Base-by-base conservation (phyloP, 164 flowering plant genomes). In the Protea cynaroides region DNA sequence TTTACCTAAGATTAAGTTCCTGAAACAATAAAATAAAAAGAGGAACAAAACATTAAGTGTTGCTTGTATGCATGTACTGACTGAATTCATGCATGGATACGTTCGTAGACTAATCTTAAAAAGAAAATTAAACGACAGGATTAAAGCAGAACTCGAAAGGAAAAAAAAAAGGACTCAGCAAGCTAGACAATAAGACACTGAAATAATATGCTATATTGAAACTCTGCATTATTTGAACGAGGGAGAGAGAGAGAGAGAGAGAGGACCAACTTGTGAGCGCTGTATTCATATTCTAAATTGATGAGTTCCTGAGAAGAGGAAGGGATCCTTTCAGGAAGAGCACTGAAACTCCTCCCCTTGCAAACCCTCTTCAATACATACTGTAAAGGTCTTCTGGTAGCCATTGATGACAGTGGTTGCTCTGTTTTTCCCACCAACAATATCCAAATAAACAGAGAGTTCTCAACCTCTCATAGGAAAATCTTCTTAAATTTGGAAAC, bases 231-330 rank as follows among this genome's bases (percentile, higher is more conserved):
- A 24, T 24, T 52, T 23, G 38, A 61, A 49, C 25, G 15, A 19
- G 8, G 34, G n/a, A 59, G 58, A 50, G 59, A 65, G 23, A 65
- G 58, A 57, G 60, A 64, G 63, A 64, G 43, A 54, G 36, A 40
- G 40, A 46, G 49, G 18, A 46, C 69, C 19, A 24, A 84, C 96
- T 88, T 90, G 82, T 90, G 96, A 52, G 96, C 96, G 61, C 94
- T 88, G 78, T 71, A 67, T 23, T 83, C 71, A 57, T 63, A 71
- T 55, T 90, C 96, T 73, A 79, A 70, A 61, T 72, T 53, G 75
- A 90, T 88, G 59, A 90, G 87, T 43, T 81, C 68, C n/a, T 79
- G 82, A 37, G 96, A 90, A 63, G 87, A 66, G 36, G 85, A 59
- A 56, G 75, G 54, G 38, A 15, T 56, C 66, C 65, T 53, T 62